Base-by-base conservation (phyloP, 176 grass and related monocot genomes). In the Stipa capillata region DNA sequence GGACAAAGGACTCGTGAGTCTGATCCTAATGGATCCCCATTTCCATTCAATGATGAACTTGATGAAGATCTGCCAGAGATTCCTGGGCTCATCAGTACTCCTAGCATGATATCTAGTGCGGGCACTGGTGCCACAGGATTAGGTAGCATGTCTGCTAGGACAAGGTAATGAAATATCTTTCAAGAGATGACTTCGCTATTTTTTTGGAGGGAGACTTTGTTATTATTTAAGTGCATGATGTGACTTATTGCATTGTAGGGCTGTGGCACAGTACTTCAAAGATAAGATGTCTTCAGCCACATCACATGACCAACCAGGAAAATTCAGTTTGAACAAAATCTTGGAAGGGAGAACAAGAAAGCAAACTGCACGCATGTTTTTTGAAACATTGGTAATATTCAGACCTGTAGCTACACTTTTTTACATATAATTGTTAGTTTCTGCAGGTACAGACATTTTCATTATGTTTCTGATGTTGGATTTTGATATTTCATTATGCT, bases 321-420 rank as follows among this genome's bases (percentile, higher is more conserved):
- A 85, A 42, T 82, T 99, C 70, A 89, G 77, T 79, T 82, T 99
- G 82, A 91, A 86, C 64, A 49, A 50, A 65, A 95, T 99, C 47
- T 84, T 99, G 74, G 92, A 99, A 84, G 90, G 88, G 25, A 95
- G 76, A 82, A 71, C 88, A 68, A 95, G 92, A 72, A 99, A 91
- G 79, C 83, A 93, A 84, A 91, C 89, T 68, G 92, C 96, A 45
- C 77, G 86, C 21, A 95, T 99, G 90, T 95, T 99, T 86, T 93
- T 93, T 4, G 96, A 99, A 87, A 99, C 90, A 74, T 79, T 92
- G 92, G 91, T 97, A 90, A 84, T 10, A 28, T 62, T 81, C 32
- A 59, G 31, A 76, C 10, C 81, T 73, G 10, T 48, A 27, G 47
- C 34, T 63, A 53, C 6, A 65, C 13, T 42, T 37, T 41, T 65